Percentiles rank a stretch among this genome's conserved stretches.
Conservation (phyloP, 306 rosid genomes). For the Pyrus bretschneideri region DNA sequence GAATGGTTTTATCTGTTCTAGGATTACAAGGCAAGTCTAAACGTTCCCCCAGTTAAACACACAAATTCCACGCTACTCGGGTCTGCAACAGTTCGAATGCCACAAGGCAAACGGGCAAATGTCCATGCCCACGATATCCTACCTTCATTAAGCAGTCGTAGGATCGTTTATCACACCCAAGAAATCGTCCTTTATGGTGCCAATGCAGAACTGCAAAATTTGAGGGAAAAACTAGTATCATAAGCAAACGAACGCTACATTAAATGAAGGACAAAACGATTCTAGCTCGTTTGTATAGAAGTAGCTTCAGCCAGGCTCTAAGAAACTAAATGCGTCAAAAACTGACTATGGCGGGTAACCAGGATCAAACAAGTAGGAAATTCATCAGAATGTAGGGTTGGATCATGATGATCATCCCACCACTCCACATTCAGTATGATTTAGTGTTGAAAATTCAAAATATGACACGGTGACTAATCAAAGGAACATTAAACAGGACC, state of each 20-base stretch:
- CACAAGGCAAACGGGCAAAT: neutral
- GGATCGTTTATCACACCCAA: slow-evolving; percentile 97
- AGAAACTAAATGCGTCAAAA: neutral
- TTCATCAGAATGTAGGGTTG: neutral
- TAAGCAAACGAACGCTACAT: neutral
- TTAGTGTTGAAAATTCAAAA: neutral
- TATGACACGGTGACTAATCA: slow-evolving; percentile 10
- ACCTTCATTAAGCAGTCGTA: slow-evolving; percentile 33
- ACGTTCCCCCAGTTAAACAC: neutral
- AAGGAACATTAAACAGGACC: neutral
- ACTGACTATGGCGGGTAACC: neutral
- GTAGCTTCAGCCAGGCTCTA: neutral
- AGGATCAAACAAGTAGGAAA: neutral
- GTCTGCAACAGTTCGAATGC: neutral
- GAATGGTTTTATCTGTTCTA: neutral
- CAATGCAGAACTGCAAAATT: slow-evolving; percentile 79
- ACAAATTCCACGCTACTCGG: neutral
- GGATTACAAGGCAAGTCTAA: neutral
- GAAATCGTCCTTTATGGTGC: slow-evolving; percentile 95
- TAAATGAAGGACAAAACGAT: neutral
- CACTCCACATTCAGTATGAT: neutral
- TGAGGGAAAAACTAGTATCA: neutral
- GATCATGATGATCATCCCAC: neutral
- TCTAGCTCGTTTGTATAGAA: neutral
- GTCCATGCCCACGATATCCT: neutral